Percentiles rank a stretch among this genome's conserved stretches.
Conservation (phyloP, 2,329 filamentous ascomycete genomes). For the Trichoderma oligosporum region DNA sequence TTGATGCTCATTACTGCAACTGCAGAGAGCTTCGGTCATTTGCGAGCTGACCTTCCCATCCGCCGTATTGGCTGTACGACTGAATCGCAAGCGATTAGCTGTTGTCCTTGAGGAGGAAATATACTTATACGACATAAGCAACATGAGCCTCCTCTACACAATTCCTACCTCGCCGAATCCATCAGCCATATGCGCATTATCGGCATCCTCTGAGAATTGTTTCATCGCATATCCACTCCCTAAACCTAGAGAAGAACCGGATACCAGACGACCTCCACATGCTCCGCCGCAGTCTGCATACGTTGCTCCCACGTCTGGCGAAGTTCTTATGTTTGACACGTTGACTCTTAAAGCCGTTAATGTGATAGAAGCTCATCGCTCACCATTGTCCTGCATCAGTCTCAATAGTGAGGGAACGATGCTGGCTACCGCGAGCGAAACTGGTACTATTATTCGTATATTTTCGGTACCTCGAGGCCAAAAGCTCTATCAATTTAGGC, state of each 20-base stretch:
- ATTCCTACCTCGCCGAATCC: conserved; percentile 94
- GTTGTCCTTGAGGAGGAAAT: conserved; percentile 95
- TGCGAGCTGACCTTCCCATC: conserved; percentile 98
- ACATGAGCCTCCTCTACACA: conserved; percentile 91
- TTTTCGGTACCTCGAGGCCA: conserved; percentile 88
- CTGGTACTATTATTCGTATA: conserved; percentile 93
- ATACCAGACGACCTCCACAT: conserved; percentile 65
- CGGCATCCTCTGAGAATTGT: conserved; percentile 91
- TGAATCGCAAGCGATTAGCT: conserved; percentile 90
- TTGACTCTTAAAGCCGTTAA: conserved; percentile 87
- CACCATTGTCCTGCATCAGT: conserved; percentile 83
- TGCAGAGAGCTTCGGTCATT: conserved; percentile 70
- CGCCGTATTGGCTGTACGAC: conserved; percentile 86
- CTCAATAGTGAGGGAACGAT: conserved; percentile 90
- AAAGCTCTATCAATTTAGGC: conserved; percentile 93
- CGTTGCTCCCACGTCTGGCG: conserved; percentile 79
- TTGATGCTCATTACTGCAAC: conserved; percentile 4
- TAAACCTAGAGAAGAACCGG: conserved; percentile 60
- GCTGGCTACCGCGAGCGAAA: conserved; percentile 92
- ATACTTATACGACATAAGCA: conserved; percentile 97
- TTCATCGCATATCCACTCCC: conserved; percentile 92
- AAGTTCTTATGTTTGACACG: conserved; percentile 90
- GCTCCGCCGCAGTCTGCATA: conserved; percentile 77
- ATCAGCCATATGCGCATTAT: conserved; percentile 84
- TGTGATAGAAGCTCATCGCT: conserved; percentile 90